Percentiles rank a stretch among this genome's conserved stretches.
These are phyloP conservation scores for Coemansia sp. DNA, from an alignment of 192 early-diverging fungal species.

Conservation along the genomic window DNA sequence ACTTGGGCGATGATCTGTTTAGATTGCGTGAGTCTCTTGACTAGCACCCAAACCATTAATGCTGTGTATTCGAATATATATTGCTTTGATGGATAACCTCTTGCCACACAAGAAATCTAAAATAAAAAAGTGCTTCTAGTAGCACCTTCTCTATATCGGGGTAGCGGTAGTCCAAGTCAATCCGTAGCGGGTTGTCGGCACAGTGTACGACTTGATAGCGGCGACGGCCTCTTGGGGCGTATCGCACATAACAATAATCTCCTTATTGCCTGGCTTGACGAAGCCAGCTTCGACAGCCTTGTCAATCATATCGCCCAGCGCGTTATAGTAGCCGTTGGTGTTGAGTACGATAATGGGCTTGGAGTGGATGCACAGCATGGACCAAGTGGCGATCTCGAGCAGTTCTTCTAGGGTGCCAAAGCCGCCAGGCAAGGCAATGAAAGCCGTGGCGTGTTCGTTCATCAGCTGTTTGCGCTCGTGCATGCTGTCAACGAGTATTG, in stretches of 20 bases:
- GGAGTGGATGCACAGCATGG: slow-evolving; percentile 75
- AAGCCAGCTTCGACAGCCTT: slow-evolving; percentile 69
- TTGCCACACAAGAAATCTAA: not conserved
- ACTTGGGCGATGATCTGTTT: slow-evolving; percentile 35
- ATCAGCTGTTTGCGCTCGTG: slow-evolving; percentile 81
- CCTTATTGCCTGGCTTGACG: slow-evolving; percentile 54
- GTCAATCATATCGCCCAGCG: slow-evolving; percentile 68
- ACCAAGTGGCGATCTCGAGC: slow-evolving; percentile 82
- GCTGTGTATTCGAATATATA: not conserved
- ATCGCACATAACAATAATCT: slow-evolving; percentile 63
- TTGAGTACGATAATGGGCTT: slow-evolving; percentile 85
- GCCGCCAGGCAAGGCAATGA: slow-evolving; percentile 87
- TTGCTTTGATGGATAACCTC: not conserved
- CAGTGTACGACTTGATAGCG: slow-evolving; percentile 59
- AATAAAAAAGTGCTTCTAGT: not conserved
- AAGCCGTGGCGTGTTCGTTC: slow-evolving; percentile 69
- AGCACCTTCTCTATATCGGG: not conserved
- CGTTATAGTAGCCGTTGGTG: slow-evolving; percentile 76
- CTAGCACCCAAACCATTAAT: not conserved
- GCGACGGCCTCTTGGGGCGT: slow-evolving; percentile 64
- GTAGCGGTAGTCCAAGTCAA: slow-evolving; percentile 57
- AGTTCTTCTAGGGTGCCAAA: slow-evolving; percentile 89
- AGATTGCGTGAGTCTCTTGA: slow-evolving; percentile 16
- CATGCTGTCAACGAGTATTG: slow-evolving; percentile 79
- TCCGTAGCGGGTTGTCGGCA: slow-evolving; percentile 54